Base-by-base conservation (phyloP, 306 rosid species). In the Ochetophila trinervis region DNA sequence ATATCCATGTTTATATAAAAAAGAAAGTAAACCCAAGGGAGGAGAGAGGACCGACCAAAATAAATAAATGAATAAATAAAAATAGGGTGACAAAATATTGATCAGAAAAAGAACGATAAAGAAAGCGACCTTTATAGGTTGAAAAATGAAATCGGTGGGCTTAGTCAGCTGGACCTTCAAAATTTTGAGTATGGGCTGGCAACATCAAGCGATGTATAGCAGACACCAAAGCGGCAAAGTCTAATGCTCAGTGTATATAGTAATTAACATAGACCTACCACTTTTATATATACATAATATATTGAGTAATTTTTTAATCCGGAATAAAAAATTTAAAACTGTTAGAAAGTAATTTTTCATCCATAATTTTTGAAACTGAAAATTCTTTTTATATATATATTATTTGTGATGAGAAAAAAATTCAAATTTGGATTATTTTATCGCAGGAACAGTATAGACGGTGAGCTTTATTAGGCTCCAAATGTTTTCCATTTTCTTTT, bases 71-170 rank as follows among this genome's bases (percentile, higher is more conserved):
- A 6, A 16, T 10, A 17, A 24, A 10, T 30, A 56, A 56, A 4
- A 18, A 59, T 12, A 16, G n/a, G n/a, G 8, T 3, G 35, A 17
- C 3, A 60, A 37, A 60, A 13, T 12, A 73, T 53, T 37, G n/a
- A 6, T 27, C 34, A 22, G 0, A 0, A 47, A 47, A 22, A 56
- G 34, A 64, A 64, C 53, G 9, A 35, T 10, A 73, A 66, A 59
- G 67, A 59, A 15, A 1, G 62, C 65, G 8, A 36, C 49, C 78
- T 52, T 63, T 73, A 44, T 57, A 50, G 32, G 13, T 52, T 66
- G 37, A 44, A 51, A 65, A 47, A 23, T 13, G 60, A n/a, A 57
- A 40, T 11, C 4, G 53, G 40, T n/a, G 71, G 60, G 62, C 66
- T 51, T 30, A 27, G 48, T 44, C 35, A 53, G 50, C 36, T 51